Evolutionary conservation across 2,329 filamentous ascomycete species (phyloP), one percentile per base, ranked within the genome.

Genomic region (Shiraia bambusicola): DNA sequence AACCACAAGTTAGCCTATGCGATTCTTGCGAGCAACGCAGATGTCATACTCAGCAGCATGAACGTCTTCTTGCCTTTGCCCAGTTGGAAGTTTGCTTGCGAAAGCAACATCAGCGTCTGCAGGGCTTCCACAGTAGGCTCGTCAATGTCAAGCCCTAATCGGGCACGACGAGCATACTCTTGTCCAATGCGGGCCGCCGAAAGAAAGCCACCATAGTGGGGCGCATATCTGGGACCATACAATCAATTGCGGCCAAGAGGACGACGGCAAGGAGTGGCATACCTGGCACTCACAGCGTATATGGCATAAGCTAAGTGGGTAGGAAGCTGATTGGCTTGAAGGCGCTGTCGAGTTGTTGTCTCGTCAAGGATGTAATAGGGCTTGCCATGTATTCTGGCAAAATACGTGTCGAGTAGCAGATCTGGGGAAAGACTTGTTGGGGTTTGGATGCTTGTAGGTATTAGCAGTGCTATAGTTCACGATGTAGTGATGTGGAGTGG

Each of bases 41-140:
- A 40, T 14, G 29, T 45, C 49, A 52, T 82, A 88, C 88, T 81
- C 55, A 94, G 76, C 28, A 90, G 76, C 88, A 94, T 94, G 54
- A 90, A 93, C 1, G 87, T 84, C 68, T 87, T 93, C 69, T 88
- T 92, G 12, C 88, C 87, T 58, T 86, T 83, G 17, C 89, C 88
- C 22, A 82, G 77, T 26, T 88, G 88, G 34, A 84, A 88, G 57
- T 83, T 91, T 3, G 87, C 84, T 60, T 85, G 82, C 0, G 86
- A 82, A 2, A 95, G 78, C 8, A 95, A 75, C 32, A 95, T 71
- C 12, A 92, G 74, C 2, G 87, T 79, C 64, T 94, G 88, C 7
- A 94, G 69, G 25, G 80, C 80, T 63, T 94, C 88, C 30, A 93
- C 80, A 0, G 84, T 88, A 4, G 88, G 88, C 52, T 92, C 86